phyloP scores from a whole-genome alignment of 2,329 filamentous ascomycete species.

The Nemania sp. region DNA sequence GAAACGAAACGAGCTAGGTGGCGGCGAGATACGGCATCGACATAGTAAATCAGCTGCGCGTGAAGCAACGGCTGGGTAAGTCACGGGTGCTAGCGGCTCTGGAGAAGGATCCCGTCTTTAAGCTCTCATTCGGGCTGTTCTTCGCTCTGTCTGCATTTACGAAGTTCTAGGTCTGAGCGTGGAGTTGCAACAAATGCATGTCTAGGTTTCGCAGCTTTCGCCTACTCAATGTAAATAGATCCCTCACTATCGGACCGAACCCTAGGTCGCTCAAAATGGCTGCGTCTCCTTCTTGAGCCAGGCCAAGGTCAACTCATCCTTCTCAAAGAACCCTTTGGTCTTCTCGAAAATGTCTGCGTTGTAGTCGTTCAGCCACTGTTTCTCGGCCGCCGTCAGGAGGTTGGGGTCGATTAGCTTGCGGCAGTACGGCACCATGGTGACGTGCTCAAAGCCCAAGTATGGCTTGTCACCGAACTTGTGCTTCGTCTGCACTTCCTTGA shows the following conservation, averaged over 20 bases:
- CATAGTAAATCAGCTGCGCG: constrained; percentile 38
- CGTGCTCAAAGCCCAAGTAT: constrained; percentile 93
- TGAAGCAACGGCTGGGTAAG: constrained; percentile 41
- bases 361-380: constrained; percentile 85
- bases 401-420: constrained; percentile 79
- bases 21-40: constrained; percentile 43
- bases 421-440: constrained; percentile 96
- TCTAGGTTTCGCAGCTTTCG: not conserved
- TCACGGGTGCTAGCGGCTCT: constrained; percentile 54
- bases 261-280: constrained; percentile 52
- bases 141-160: constrained; percentile 72
- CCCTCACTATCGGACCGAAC: not conserved
- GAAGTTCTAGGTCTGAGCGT: constrained; percentile 45
- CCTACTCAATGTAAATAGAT: constrained; percentile 14
- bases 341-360: constrained; percentile 81
- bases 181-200: not conserved
- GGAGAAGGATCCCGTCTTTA: constrained; percentile 65
- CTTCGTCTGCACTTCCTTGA: constrained; percentile 83
- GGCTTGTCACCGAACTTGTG: constrained; percentile 92
- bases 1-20: constrained; percentile 32
- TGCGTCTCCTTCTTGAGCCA: constrained; percentile 91
- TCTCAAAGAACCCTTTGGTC: constrained; percentile 75
- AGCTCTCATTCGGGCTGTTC: constrained; percentile 71
- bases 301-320: constrained; percentile 70
- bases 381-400: constrained; percentile 75